Conservation (phyloP, 2,329 filamentous ascomycete species). For the Alternaria gaisen region DNA sequence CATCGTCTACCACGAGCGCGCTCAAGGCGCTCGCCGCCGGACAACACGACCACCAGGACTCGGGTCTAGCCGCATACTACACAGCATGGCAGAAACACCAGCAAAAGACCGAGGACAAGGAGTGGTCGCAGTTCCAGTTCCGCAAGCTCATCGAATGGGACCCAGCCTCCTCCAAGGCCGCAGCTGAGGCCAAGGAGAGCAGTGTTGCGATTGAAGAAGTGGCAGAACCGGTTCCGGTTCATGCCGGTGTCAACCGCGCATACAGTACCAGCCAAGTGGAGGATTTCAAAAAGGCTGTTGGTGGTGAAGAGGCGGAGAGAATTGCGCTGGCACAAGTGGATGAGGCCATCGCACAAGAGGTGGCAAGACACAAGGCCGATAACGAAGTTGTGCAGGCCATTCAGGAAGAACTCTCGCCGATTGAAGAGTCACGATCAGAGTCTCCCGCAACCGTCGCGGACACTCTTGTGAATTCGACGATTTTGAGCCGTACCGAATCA, state of each 20-base stretch:
- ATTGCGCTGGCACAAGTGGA: constrained; percentile 82
- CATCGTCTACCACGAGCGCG: constrained; percentile 47
- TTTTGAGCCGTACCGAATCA: constrained; percentile 42
- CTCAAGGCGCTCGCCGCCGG: constrained; percentile 44
- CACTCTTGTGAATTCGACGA: constrained; percentile 37
- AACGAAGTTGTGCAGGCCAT: constrained; percentile 50
- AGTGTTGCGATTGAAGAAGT: constrained; percentile 42
- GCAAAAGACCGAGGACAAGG: constrained; percentile 70
- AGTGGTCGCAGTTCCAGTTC: constrained; percentile 93
- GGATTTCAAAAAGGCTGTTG: constrained; percentile 66
- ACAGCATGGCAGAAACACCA: constrained; percentile 87
- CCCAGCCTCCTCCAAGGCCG: constrained; percentile 55
- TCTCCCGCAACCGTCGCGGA: constrained; percentile 45
- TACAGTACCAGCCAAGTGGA: constrained; percentile 66
- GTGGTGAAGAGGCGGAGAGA: constrained; percentile 56
- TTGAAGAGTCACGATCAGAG: constrained; percentile 42
- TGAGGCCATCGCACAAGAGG: constrained; percentile 82
- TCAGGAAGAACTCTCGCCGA: constrained; percentile 41
- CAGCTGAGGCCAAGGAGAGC: constrained; percentile 50
- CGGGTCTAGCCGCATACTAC: constrained; percentile 86
- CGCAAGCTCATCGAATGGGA: constrained; percentile 91
- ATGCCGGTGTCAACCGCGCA: constrained; percentile 55
- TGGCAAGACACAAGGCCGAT: constrained; percentile 67
- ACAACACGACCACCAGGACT: constrained; percentile 49
- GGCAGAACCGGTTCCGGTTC: constrained; percentile 38